A percentile compares a stretch with the other conserved stretches of the same genome.
These are phyloP conservation scores for Hymenoscyphus fructigenus DNA, from an alignment of 2,329 filamentous ascomycete species.

Conservation along the genomic window DNA sequence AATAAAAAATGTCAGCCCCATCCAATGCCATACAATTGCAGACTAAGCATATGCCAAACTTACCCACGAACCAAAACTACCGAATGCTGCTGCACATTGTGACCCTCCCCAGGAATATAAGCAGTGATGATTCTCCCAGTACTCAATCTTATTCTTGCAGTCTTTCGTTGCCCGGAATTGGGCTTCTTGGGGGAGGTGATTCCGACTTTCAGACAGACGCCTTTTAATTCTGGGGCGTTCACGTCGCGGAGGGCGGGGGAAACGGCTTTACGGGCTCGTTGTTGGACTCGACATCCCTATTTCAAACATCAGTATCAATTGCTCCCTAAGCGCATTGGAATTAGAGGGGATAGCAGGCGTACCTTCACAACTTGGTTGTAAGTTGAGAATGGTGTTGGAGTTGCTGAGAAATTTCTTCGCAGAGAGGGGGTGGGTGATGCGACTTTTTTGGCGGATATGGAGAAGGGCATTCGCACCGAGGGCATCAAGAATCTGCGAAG, in stretches of 20 bases:
- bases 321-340: not conserved
- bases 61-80: conserved; percentile 88
- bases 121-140: conserved; percentile 84
- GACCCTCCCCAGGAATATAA: conserved; percentile 95
- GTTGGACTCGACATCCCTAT: conserved; percentile 70
- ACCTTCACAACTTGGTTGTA: conserved; percentile 36
- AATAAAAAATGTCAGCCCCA: not conserved
- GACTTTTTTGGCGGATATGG: conserved; percentile 7
- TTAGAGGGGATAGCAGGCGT: conserved; percentile 4
- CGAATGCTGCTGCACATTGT: conserved; percentile 98
- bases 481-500: conserved; percentile 26
- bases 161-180: conserved; percentile 96
- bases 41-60: not conserved
- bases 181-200: conserved; percentile 97
- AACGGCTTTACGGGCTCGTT: conserved; percentile 79
- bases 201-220: conserved; percentile 91
- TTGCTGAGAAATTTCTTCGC: conserved; percentile 33
- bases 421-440: conserved; percentile 11
- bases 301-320: conserved; percentile 10
- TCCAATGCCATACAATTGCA: not conserved
- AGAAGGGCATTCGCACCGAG: conserved; percentile 20
- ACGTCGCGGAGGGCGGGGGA: conserved; percentile 77
- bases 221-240: conserved; percentile 80
- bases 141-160: conserved; percentile 84
- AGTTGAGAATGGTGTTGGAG: conserved; percentile 32